Evolutionary conservation across 192 early-diverging fungal genomes (phyloP).

Genomic region (Gonapodya prolifera): DNA sequence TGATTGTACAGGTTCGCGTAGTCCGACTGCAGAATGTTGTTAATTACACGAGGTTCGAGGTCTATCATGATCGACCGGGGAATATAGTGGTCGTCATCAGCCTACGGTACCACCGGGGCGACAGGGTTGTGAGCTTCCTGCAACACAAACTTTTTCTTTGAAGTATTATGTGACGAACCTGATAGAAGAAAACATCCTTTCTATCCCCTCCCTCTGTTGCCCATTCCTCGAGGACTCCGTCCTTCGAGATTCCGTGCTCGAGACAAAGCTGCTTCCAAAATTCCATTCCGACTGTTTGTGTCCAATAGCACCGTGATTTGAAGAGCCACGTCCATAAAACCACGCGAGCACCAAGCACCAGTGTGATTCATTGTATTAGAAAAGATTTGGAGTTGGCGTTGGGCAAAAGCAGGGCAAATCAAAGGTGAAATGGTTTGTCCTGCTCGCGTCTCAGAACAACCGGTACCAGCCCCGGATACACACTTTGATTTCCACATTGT

Average conservation of each 20-base stretch:
- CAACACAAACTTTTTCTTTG: too few species aligned
- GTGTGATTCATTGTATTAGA: too few species aligned
- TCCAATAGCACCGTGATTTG: not conserved
- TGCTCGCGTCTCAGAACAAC: not conserved
- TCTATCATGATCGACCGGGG: constrained; percentile 85
- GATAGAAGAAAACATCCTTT: constrained; percentile 99
- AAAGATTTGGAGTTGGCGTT: too few species aligned
- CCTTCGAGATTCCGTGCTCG: constrained; percentile 91
- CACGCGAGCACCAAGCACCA: not conserved
- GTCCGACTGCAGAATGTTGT: constrained; percentile 70
- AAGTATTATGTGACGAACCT: constrained; percentile 34
- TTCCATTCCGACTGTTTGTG: constrained; percentile 70
- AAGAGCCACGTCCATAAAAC: not conserved
- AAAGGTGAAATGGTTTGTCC: not conserved
- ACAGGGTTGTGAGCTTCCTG: not conserved
- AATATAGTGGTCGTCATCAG: constrained; percentile 98
- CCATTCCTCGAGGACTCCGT: constrained; percentile 85
- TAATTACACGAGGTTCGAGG: constrained; percentile 86
- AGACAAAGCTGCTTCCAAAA: constrained; percentile 89
- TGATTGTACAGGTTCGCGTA: constrained; percentile 94
- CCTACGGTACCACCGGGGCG: constrained; percentile 25
- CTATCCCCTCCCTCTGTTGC: constrained; percentile 79
- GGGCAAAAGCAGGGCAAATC: too few species aligned
- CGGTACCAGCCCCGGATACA: not conserved
- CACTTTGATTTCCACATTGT: constrained; percentile 97